Percentiles rank a stretch among this genome's conserved stretches.
Conservation (phyloP, 176 grass and related monocot genomes). For the Coix lacrymajobi region DNA sequence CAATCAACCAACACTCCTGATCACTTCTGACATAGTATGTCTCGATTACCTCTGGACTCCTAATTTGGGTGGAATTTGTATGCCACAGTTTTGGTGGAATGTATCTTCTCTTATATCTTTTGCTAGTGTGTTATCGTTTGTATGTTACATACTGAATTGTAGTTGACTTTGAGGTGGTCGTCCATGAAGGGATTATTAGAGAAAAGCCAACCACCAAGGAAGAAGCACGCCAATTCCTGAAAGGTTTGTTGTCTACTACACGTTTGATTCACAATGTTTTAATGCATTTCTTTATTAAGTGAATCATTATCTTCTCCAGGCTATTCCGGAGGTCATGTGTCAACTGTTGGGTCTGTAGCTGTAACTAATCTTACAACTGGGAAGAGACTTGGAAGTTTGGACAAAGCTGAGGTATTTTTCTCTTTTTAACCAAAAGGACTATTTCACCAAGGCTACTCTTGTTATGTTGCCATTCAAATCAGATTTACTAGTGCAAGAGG, state of each 20-base stretch:
- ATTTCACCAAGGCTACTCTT: background rate
- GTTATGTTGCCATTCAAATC: background rate
- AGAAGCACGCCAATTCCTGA: constrained; percentile 94
- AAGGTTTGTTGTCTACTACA: constrained; percentile 38
- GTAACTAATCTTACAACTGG: constrained; percentile 89
- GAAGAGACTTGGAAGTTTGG: constrained; percentile 57
- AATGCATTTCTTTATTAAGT: constrained; percentile 2
- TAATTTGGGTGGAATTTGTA: background rate
- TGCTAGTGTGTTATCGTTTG: constrained; percentile 13
- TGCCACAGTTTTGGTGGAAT: background rate
- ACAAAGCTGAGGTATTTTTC: constrained; percentile 79
- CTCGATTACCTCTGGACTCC: background rate
- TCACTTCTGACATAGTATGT: constrained; percentile 99
- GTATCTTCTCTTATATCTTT: background rate
- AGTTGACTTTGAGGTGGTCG: constrained; percentile 84
- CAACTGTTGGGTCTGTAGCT: constrained; percentile 80
- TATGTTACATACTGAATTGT: constrained; percentile 54
- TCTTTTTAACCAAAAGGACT: background rate
- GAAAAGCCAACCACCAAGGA: constrained; percentile 90
- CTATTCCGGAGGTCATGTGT: constrained; percentile 89
- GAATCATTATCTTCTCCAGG: constrained; percentile 32
- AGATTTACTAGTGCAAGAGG: background rate
- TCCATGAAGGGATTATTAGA: constrained; percentile 95
- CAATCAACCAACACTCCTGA: constrained; percentile 51
- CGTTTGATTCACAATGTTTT: constrained; percentile 1